A percentile compares a stretch with the other conserved stretches of the same genome.
These are phyloP conservation scores for Cryptosporidium xiaoi DNA, from an alignment of 169 alveolate genomes.

Conservation along the genomic window DNA sequence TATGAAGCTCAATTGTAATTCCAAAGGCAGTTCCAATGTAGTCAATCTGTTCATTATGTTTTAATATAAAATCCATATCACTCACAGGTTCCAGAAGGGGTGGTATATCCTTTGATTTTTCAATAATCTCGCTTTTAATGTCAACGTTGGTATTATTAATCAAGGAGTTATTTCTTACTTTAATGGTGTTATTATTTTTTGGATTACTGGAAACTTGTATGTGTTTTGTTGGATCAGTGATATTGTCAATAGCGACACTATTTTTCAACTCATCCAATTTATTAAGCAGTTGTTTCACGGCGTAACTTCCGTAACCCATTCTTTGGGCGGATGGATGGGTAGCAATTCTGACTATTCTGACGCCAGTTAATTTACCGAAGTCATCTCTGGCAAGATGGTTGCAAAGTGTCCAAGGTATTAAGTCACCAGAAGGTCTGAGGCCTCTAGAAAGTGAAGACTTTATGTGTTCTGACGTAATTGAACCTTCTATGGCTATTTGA, in stretches of 20 bases:
- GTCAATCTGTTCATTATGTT: conserved; percentile 83
- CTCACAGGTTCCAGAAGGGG: conserved; percentile 50
- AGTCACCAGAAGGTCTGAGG: conserved; percentile 94
- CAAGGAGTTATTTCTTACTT: conserved; percentile 24
- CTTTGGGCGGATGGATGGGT: conserved; percentile 97
- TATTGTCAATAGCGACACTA: conserved; percentile 40
- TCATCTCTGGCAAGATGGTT: conserved; percentile 94
- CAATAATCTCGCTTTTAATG: conserved; percentile 19
- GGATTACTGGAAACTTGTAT: not conserved
- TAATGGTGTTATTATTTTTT: conserved; percentile 19
- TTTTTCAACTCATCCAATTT: conserved; percentile 77
- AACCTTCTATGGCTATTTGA: conserved; percentile 91
- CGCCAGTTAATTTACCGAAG: conserved; percentile 92
- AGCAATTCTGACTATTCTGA: conserved; percentile 98
- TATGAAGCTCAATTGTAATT: conserved; percentile 90
- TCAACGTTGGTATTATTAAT: conserved; percentile 20
- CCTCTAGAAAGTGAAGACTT: conserved; percentile 84
- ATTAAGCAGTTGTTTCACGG: conserved; percentile 87
- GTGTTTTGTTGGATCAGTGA: conserved; percentile 31
- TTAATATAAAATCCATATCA: conserved; percentile 30
- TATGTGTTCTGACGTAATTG: conserved; percentile 85
- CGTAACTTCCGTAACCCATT: conserved; percentile 97
- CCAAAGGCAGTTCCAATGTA: conserved; percentile 98
- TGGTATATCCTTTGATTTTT: conserved; percentile 36
- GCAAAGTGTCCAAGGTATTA: conserved; percentile 98